These are phyloP conservation scores for Paraleonurus japonicus DNA, from an alignment of 257 asterid genomes.

Conservation along the genomic window DNA sequence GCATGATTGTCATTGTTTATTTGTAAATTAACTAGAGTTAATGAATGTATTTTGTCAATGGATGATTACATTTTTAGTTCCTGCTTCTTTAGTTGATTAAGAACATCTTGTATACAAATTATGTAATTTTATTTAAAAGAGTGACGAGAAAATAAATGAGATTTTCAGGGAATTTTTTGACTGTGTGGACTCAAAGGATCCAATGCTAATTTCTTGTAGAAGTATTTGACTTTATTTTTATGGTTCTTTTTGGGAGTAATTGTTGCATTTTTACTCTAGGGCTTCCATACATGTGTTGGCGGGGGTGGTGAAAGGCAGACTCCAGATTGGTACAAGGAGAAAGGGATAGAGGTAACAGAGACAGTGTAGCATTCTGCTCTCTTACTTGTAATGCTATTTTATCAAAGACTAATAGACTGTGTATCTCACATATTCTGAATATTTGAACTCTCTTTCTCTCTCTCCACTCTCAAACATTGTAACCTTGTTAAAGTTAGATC, in stretches of 20 bases:
- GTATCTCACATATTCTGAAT: not conserved
- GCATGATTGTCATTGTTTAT: slow-evolving; percentile 27
- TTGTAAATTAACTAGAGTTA: not conserved
- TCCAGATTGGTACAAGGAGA: slow-evolving; percentile 98
- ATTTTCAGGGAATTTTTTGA: slow-evolving; percentile 14
- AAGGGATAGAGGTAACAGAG: slow-evolving; percentile 81
- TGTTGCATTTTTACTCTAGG: slow-evolving; percentile 45
- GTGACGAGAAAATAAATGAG: not conserved
- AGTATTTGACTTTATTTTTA: not conserved
- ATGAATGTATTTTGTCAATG: slow-evolving; percentile 7
- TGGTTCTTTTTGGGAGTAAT: slow-evolving; percentile 14
- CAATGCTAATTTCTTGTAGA: not conserved
- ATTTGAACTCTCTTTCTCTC: not conserved
- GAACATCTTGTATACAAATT: not conserved
- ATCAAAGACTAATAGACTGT: not conserved
- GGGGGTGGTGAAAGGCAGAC: slow-evolving; percentile 93
- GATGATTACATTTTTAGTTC: slow-evolving; percentile 8
- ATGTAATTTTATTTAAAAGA: not conserved
- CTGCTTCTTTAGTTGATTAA: slow-evolving; percentile 17
- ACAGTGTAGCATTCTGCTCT: not conserved
- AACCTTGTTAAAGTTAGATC: not conserved
- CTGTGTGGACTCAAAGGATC: not conserved
- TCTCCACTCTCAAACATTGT: not conserved
- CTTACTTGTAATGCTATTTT: not conserved
- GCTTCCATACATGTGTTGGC: slow-evolving; percentile 97